These are phyloP conservation scores for Amphicarpaea edgeworthii DNA, from an alignment of 306 rosid genomes.

Conservation along the genomic window DNA sequence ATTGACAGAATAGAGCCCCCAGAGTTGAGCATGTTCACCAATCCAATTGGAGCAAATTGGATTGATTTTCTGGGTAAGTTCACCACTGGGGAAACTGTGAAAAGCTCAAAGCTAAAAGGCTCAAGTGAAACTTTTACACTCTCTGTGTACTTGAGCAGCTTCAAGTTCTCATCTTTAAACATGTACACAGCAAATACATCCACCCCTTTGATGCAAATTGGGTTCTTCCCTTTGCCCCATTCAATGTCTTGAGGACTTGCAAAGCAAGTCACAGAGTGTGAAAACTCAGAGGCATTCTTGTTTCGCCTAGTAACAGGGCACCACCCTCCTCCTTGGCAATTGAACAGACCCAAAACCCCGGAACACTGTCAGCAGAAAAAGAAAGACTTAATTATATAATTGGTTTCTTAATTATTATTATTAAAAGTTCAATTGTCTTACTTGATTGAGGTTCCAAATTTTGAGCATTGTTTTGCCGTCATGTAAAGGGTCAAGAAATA, in stretches of 20 bases:
- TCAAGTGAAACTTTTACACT: slow-evolving; percentile 58
- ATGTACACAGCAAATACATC: slow-evolving; percentile 62
- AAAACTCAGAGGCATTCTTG: slow-evolving; percentile 57
- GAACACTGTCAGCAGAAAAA: slow-evolving; percentile 53
- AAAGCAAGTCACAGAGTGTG: slow-evolving; percentile 52
- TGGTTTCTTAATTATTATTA: too few relatives aligned
- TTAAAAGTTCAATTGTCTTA: too few relatives aligned
- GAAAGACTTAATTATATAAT: too few relatives aligned
- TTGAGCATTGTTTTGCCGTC: slow-evolving; percentile 85
- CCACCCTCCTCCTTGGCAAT: slow-evolving; percentile 95
- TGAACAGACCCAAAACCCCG: slow-evolving; percentile 71
- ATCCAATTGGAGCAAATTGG: slow-evolving; percentile 73
- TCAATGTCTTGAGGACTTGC: slow-evolving; percentile 69
- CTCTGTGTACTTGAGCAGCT: slow-evolving; percentile 58
- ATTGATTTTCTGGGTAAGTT: slow-evolving; percentile 40
- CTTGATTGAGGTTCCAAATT: slow-evolving; percentile 85
- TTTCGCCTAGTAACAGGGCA: slow-evolving; percentile 62
- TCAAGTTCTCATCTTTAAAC: slow-evolving; percentile 57
- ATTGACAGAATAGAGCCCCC: slow-evolving; percentile 66
- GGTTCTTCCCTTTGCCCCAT: slow-evolving; percentile 61
- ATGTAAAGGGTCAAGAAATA: slow-evolving; percentile 75
- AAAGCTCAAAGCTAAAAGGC: slow-evolving; percentile 66
- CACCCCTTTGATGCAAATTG: slow-evolving; percentile 54
- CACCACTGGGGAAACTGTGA: slow-evolving; percentile 60
- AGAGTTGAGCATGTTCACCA: slow-evolving; percentile 75